These are phyloP conservation scores for Otatea glauca DNA, from an alignment of 176 grass and related monocot species.

Conservation along the genomic window DNA sequence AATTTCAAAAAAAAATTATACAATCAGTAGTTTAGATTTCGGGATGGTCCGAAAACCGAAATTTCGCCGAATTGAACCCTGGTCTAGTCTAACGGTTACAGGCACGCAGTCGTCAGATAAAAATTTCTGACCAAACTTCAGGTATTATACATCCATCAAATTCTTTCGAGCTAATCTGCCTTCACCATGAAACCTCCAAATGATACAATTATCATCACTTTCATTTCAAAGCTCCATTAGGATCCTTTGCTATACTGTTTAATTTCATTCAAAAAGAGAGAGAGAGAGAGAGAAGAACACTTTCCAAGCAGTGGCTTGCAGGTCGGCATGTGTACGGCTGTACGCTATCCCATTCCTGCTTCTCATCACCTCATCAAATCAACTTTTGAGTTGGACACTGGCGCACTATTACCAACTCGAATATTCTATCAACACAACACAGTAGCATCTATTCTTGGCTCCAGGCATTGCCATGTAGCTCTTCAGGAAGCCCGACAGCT, in stretches of 20 bases:
- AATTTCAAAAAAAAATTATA: too few relatives aligned
- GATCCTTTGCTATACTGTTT: too few relatives aligned
- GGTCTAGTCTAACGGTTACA: background rate
- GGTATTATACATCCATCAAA: background rate
- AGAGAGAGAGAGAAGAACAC: too few relatives aligned
- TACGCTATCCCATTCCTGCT: background rate
- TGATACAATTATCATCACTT: background rate
- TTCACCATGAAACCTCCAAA: background rate
- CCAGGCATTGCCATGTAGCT: background rate
- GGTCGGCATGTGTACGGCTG: background rate
- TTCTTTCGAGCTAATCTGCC: background rate
- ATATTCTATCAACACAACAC: background rate
- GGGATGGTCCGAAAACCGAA: too few relatives aligned
- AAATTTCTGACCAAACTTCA: background rate
- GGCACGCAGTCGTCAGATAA: background rate
- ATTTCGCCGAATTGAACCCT: too few relatives aligned
- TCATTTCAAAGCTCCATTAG: background rate
- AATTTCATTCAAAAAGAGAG: too few relatives aligned
- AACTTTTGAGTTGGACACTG: background rate
- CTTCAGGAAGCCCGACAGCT: background rate
- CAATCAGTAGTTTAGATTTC: too few relatives aligned
- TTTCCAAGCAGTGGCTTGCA: background rate
- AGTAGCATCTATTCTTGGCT: background rate
- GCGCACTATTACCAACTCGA: background rate
- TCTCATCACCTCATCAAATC: background rate